Base-by-base conservation (phyloP, 2,329 filamentous ascomycete genomes). In the Pseudogymnoascus sp. region DNA sequence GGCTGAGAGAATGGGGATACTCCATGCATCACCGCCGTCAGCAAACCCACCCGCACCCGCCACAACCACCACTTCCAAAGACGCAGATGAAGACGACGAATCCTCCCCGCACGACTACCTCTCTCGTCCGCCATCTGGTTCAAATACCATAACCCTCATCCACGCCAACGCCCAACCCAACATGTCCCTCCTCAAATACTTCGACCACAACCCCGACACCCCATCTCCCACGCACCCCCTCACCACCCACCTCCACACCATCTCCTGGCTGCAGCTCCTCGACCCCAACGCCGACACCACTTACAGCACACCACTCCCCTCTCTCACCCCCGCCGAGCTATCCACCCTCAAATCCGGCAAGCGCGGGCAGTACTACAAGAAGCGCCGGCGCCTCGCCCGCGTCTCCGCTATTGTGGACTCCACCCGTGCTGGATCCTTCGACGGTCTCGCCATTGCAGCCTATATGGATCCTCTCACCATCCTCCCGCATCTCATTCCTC, bases 261-360 rank as follows among this genome's bases (percentile, higher is more conserved):
- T 97, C 31, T 93, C 91, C 28, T 99, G 93, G 92, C 83, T 99
- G 1, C 93, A 97, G 75, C 84, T 99, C 4, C 78, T 97, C 14
- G 82, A 89, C 23, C 94, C 94, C 0, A 77, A 84, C 37, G 78
- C 85, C 31, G 94, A 97, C 74, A 81, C 83, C 0, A 84, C 88
- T 3, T 96, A 96, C 75, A 76, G 79, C 33, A 81, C 83, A 25
- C 82, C 87, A 62, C 88, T 91, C 0, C 79, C 84, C 0, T 72
- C 77, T 0, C 78, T 87, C 1, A 70, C 85, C 0, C 78, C 85
- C 0, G 83, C 86, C 14, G 81, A 83, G 23, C 78, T 97, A 1
- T 78, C 83, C 0, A 77, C 81, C 1, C 86, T 89, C 83, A 97
- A 97, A 77, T 84, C 87, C 12, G 91, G 88, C 66, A 92, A 92